These are phyloP conservation scores for Alternaria atra DNA, from an alignment of 2,329 filamentous ascomycete species.

Conservation along the genomic window DNA sequence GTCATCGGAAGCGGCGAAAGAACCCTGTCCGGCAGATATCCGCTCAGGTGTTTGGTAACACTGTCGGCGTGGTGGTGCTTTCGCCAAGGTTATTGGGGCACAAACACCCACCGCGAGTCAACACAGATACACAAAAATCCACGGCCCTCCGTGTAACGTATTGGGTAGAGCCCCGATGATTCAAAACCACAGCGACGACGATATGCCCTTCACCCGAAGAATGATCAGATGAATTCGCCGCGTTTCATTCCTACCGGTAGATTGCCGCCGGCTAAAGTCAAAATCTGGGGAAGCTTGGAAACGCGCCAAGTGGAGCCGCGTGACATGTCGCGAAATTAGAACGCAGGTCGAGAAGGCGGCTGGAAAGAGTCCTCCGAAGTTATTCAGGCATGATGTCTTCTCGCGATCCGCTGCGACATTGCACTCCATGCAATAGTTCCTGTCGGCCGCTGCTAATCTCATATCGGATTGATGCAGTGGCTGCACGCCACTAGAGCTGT, in stretches of 20 bases:
- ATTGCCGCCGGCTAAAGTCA: slow-evolving; percentile 39
- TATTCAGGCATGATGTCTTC: neutral
- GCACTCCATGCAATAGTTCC: neutral
- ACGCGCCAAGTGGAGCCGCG: slow-evolving; percentile 11
- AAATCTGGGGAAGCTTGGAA: slow-evolving; percentile 15
- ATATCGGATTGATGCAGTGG: neutral
- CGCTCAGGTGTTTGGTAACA: neutral
- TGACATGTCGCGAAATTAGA: slow-evolving; percentile 5
- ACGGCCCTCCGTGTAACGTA: neutral
- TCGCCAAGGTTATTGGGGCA: neutral
- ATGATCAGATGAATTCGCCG: slow-evolving; percentile 9
- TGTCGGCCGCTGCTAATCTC: neutral
- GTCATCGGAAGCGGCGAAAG: slow-evolving; percentile 16
- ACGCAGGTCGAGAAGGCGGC: neutral
- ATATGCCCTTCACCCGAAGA: slow-evolving; percentile 28
- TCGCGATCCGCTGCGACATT: neutral
- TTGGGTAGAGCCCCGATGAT: neutral
- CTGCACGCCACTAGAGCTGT: neutral
- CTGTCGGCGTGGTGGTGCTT: neutral
- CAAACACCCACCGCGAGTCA: neutral
- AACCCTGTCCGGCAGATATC: slow-evolving; percentile 1
- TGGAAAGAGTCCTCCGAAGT: neutral
- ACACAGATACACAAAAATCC: neutral
- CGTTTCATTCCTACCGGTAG: neutral
- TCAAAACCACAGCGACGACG: neutral